Conservation (phyloP, 306 rosid genomes). For the Rubus parviflorus region DNA sequence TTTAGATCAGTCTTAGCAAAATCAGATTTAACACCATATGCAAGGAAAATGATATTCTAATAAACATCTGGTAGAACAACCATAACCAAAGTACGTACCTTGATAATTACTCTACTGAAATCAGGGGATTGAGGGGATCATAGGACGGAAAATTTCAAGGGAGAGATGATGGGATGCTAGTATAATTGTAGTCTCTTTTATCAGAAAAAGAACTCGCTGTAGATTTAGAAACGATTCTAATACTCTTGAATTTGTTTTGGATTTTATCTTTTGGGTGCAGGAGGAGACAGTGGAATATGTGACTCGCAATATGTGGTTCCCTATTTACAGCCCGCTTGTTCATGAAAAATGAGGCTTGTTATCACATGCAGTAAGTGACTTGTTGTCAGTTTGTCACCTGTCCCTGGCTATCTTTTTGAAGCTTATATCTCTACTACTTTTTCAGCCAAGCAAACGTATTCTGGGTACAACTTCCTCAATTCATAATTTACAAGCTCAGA, state of each 20-base stretch:
- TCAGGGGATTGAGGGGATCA: neutral
- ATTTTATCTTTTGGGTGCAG: slow-evolving; percentile 39
- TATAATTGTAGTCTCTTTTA: neutral
- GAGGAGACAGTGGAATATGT: slow-evolving; percentile 63
- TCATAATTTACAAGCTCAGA: slow-evolving; percentile 25
- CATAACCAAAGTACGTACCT: too few relatives aligned
- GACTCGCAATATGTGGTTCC: slow-evolving; percentile 73
- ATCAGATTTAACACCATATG: neutral
- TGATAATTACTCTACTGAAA: neutral
- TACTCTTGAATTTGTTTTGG: slow-evolving; percentile 18
- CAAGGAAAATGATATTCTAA: neutral
- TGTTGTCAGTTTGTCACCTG: neutral
- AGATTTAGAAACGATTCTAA: neutral
- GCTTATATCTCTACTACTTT: slow-evolving; percentile 1
- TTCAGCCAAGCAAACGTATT: slow-evolving; percentile 21
- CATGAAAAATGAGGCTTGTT: slow-evolving; percentile 53
- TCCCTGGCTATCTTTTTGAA: neutral
- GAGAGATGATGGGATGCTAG: neutral
- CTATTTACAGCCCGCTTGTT: slow-evolving; percentile 80
- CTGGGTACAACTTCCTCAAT: slow-evolving; percentile 15
- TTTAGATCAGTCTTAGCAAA: neutral
- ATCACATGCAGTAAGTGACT: neutral
- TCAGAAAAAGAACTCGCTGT: neutral
- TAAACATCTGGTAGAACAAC: neutral
- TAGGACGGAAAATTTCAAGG: neutral